phyloP scores from a whole-genome alignment of 164 flowering plant genomes.

The Kingdonia uniflora region DNA sequence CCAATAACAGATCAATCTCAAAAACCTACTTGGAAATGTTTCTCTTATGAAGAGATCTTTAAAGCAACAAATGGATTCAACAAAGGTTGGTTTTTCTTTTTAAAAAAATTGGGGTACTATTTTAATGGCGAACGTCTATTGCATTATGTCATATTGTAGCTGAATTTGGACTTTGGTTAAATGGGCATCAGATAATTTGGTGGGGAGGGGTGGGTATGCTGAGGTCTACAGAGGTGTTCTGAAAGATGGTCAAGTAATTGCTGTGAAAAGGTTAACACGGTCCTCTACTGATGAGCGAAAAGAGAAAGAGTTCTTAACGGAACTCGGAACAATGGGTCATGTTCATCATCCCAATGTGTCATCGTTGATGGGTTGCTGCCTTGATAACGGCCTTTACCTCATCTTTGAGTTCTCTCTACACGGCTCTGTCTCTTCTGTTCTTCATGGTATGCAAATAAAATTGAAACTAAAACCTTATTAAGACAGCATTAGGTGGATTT shows the following conservation, averaged over 20 bases:
- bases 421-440: slow-evolving; percentile 88
- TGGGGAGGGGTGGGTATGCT: slow-evolving; percentile 91
- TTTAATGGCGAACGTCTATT: too few species aligned
- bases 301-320: slow-evolving; percentile 83
- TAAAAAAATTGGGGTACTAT: too few species aligned
- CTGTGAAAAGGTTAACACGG: slow-evolving; percentile 66
- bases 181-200: slow-evolving; percentile 63
- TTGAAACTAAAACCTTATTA: not conserved
- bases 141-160: too few species aligned
- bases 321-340: slow-evolving; percentile 88
- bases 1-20: slow-evolving; percentile 15
- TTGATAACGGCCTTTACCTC: slow-evolving; percentile 84
- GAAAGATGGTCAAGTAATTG: slow-evolving; percentile 57
- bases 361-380: slow-evolving; percentile 71
- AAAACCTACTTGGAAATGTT: slow-evolving; percentile 82
- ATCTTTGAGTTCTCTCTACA: slow-evolving; percentile 70
- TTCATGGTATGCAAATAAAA: slow-evolving; percentile 60
- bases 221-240: slow-evolving; percentile 82
- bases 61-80: slow-evolving; percentile 65
- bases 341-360: slow-evolving; percentile 77
- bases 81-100: slow-evolving; percentile 44
- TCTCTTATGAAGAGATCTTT: slow-evolving; percentile 65
- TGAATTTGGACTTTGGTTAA: not conserved
- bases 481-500: not conserved
- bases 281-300: slow-evolving; percentile 50